Base-by-base conservation (phyloP, 2,329 filamentous ascomycete species). In the Zymoseptoria passerinii region DNA sequence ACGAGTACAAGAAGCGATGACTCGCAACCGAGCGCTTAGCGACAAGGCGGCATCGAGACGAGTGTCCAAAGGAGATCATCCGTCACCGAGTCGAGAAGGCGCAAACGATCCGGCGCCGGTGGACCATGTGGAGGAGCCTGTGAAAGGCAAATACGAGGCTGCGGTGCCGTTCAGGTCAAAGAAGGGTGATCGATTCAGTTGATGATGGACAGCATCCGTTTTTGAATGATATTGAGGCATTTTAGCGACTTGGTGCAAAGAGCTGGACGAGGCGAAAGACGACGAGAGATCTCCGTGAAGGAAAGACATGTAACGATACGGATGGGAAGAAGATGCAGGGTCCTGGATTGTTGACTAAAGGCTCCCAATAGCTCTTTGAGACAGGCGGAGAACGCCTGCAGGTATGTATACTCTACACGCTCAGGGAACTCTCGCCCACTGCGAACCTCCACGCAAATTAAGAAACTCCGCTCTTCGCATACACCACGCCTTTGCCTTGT, bases 71-170 rank as follows among this genome's bases (percentile, higher is more conserved):
- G 75, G 76, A 35, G 76, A 67, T 35, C 65, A 57, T 23, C 61
- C 60, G 4, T 56, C 57, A n/a, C 62, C 65, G 1, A 66, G 64
- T 44, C 54, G 44, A 53, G 61, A 68, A 50, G 61, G 35, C 2
- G 58, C 29, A 9, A 52, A 54, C 8, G 92, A 96, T 75, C 90
- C 90, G n/a, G 91, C 92, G 10, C 87, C 91, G 8, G 95, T 90
- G 55, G 80, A 85, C 64, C 91, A 95, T 75, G 88, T 87, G 60
- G 88, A 89, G 28, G 60, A 63, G 1, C 80, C 77, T 40, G 89
- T 92, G 74, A 95, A 90, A 80, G 88, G 90, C 73, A 96, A 95
- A 76, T 97, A 95, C 74, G 92, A 97, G 77, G 86, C 88, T 29
- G 79, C 78, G 55, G 80, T 83, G 66, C 88, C 91, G 57, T 97